phyloP scores from a whole-genome alignment of 2,329 filamentous ascomycete species.

The Phialophora tarda region DNA sequence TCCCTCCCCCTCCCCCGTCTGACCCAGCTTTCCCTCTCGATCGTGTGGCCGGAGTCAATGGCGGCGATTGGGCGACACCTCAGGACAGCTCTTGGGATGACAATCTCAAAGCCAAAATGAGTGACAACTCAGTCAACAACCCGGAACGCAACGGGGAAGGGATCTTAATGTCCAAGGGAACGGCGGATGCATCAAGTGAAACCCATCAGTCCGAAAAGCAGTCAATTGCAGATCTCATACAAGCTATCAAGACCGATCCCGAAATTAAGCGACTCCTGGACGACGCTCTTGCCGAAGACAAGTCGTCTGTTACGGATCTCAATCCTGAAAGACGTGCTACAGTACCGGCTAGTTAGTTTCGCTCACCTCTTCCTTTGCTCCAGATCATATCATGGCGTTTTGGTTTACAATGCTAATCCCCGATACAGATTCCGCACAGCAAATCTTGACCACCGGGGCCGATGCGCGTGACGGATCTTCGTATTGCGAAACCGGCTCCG shows the following conservation, averaged over 20 bases:
- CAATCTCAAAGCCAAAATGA: background rate
- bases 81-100: background rate
- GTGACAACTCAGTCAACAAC: background rate
- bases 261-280: background rate
- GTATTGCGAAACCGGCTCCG: background rate
- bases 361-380: background rate
- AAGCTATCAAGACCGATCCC: conserved; percentile 4
- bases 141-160: background rate
- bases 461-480: background rate
- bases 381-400: background rate
- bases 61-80: background rate
- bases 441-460: background rate
- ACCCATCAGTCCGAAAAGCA: background rate
- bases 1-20: background rate
- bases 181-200: background rate
- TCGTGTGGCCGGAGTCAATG: no score
- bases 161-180: background rate
- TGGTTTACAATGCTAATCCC: background rate
- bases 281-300: background rate
- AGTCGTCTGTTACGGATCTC: background rate
- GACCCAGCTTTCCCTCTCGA: background rate
- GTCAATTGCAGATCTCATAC: background rate
- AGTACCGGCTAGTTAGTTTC: background rate
- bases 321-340: background rate
- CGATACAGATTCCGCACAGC: background rate